Evolutionary conservation across 2,329 filamentous ascomycete species (phyloP), one percentile per base, ranked within the genome.

Genomic region (Penicillium decumbens): DNA sequence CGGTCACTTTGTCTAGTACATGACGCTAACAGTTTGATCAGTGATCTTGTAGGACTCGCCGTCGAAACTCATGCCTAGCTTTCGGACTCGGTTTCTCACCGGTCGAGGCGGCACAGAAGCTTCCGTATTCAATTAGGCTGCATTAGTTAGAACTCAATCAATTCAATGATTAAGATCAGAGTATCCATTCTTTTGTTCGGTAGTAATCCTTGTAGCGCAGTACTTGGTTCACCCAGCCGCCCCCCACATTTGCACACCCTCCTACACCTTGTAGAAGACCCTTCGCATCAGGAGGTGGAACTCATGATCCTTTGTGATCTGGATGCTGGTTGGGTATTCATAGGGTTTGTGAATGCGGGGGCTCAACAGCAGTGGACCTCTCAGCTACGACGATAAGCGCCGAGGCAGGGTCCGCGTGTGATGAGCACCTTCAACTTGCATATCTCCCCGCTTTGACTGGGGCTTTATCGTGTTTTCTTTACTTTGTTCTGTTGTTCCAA

Each of bases 391-490:
- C 43, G 47, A 56, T 65, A 68, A 58, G 65, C 65, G 65, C 65
- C 61, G 53, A 58, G 51, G 55, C 45, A 39, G 60, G 60, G 54
- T 58, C 47, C 59, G 60, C 41, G 57, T 65, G 65, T 68, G 65
- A 68, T 65, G 60, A 62, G 62, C 58, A 51, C 29, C 43, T 45
- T 42, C 37, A 53, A 58, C 54, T 51, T 65, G 65, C 65, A 67
- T 60, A 55, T 59, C 23, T 46, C 20, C 52, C 52, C 51, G 59
- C 59, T 61, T 47, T 43, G 13, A 37, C 35, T 49, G 45, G 50
- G 42, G 45, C 46, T 46, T 50, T 50, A 45, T 50, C 45, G 45
- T 48, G 57, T 59, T 59, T 56, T 56, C 57, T 54, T 2, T 18
- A 18, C 15, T 18, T 55, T 38, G 50, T 39, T 45, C 43, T 49